Conservation (phyloP, 1,284 basidiomycete species). For the Salmacisia buchloeana region DNA sequence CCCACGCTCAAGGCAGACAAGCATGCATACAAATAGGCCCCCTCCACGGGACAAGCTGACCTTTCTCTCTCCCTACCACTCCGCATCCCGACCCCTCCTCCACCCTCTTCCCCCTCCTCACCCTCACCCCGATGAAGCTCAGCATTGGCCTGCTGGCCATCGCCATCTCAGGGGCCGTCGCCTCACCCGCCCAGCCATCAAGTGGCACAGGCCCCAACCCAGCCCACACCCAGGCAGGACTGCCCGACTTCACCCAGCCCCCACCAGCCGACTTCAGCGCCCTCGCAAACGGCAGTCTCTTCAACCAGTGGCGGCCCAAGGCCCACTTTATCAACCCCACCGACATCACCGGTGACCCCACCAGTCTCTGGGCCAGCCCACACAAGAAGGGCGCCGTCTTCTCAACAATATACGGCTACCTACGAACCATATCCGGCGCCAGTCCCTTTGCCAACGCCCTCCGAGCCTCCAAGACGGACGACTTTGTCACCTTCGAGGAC, state of each 20-base stretch:
- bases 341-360: slow-evolving; percentile 23
- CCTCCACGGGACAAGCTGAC: too few species aligned
- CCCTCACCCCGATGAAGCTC: too few species aligned
- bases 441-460: slow-evolving; percentile 15
- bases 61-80: too few species aligned
- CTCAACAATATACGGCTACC: slow-evolving; percentile 19
- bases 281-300: slow-evolving; percentile 19
- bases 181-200: too few species aligned
- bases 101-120: too few species aligned
- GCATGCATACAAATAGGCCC: too few species aligned
- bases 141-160: too few species aligned
- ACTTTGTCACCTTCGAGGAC: slow-evolving; percentile 18
- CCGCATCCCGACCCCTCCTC: too few species aligned
- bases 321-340: slow-evolving; percentile 25
- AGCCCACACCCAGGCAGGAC: neutral
- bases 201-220: neutral
- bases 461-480: slow-evolving; percentile 17
- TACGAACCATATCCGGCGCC: slow-evolving; percentile 14
- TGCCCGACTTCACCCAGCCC: slow-evolving; percentile 15
- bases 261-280: slow-evolving; percentile 19
- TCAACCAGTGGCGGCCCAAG: slow-evolving; percentile 22
- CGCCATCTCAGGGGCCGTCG: too few species aligned
- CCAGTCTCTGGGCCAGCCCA: slow-evolving; percentile 18
- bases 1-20: too few species aligned
- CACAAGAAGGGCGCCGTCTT: slow-evolving; percentile 13